These are phyloP conservation scores for Talaromyces atroroseus DNA, from an alignment of 2,329 filamentous ascomycete species.

Conservation along the genomic window DNA sequence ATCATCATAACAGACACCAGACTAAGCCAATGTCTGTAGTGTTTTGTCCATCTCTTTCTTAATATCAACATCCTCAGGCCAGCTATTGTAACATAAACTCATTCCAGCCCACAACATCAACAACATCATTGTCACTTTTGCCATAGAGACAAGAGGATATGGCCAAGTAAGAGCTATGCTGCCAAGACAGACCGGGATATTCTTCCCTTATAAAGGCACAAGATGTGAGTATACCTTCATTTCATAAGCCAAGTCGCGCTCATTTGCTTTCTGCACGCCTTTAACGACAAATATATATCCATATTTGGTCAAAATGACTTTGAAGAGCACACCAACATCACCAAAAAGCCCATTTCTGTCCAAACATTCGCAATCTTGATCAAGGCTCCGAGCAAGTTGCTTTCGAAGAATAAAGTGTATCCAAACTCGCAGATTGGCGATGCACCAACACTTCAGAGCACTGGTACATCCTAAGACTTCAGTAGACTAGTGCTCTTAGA, in stretches of 20 bases:
- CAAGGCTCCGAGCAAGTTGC: neutral
- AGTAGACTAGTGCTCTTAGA: no score
- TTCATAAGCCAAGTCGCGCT: neutral
- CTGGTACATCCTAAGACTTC: no score
- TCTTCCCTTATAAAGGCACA: neutral
- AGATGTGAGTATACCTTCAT: neutral
- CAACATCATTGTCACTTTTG: neutral
- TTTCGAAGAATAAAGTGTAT: neutral
- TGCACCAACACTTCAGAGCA: no score
- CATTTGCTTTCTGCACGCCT: neutral
- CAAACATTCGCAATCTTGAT: neutral
- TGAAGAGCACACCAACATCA: neutral
- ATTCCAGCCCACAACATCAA: slow-evolving; percentile 1
- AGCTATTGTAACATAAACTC: neutral
- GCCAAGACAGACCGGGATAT: neutral
- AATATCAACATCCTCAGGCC: neutral
- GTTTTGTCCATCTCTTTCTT: neutral
- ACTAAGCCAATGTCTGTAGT: neutral
- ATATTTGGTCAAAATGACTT: neutral
- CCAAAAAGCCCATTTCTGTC: neutral
- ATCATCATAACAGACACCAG: neutral
- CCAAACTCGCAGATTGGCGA: no score
- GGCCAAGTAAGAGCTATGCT: neutral
- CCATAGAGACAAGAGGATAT: slow-evolving; percentile 2
- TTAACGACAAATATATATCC: slow-evolving; percentile 5